A percentile compares a stretch with the other conserved stretches of the same genome.
phyloP scores from a whole-genome alignment of 169 alveolate species.

The Eimeria acervulina region DNA sequence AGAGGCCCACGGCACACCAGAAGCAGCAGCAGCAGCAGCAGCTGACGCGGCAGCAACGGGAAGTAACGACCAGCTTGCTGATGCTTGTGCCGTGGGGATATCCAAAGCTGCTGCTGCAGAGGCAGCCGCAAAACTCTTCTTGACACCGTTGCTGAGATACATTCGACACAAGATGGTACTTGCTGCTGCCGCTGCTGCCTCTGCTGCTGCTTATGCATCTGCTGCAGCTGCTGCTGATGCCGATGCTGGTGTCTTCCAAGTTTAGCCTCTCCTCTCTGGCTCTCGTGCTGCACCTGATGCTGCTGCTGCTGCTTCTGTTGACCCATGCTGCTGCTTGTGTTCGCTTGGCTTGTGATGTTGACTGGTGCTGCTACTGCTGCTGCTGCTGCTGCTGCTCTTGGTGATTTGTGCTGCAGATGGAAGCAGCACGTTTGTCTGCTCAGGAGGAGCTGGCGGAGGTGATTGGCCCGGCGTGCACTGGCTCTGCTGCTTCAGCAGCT shows the following conservation, averaged over 20 bases:
- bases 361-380: neutral
- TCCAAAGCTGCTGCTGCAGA: slow-evolving; percentile 59
- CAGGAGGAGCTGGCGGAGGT: slow-evolving; percentile 67
- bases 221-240: neutral
- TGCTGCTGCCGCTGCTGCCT: neutral
- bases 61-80: neutral
- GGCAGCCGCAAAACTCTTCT: slow-evolving; percentile 61
- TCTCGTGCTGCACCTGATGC: neutral
- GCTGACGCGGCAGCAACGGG: neutral
- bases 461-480: slow-evolving; percentile 11
- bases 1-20: slow-evolving; percentile 1
- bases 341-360: neutral
- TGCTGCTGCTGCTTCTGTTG: slow-evolving; percentile 2
- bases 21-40: neutral
- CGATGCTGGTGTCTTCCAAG: neutral
- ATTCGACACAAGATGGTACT: slow-evolving; percentile 67
- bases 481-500: neutral
- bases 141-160: slow-evolving; percentile 33
- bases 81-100: neutral
- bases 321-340: neutral
- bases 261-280: neutral
- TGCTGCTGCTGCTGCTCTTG: slow-evolving; percentile 6
- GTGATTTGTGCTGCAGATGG: slow-evolving; percentile 55
- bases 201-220: neutral
- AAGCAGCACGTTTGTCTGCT: slow-evolving; percentile 57